phyloP scores from a whole-genome alignment of 192 early-diverging fungal species.

The Gonapodya prolifera region DNA sequence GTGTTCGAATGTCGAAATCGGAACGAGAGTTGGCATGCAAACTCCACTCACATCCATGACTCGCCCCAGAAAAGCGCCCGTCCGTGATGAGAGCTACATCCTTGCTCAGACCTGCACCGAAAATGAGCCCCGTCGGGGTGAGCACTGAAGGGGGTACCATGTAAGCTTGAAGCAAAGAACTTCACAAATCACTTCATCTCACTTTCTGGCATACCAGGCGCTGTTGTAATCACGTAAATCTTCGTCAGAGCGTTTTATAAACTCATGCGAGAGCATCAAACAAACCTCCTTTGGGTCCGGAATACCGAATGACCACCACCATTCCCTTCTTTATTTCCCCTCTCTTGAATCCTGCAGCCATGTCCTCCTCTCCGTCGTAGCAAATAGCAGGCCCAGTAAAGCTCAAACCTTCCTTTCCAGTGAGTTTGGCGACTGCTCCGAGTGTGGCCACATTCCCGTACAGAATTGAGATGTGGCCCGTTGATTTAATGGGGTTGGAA shows the following conservation, averaged over 20 bases:
- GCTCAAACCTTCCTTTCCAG: conserved; percentile 91
- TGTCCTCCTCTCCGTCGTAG: conserved; percentile 85
- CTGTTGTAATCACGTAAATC: too few relatives aligned
- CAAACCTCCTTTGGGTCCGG: conserved; percentile 96
- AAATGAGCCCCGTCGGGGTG: conserved; percentile 91
- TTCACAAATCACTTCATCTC: too few relatives aligned
- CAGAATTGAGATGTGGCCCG: conserved; percentile 91
- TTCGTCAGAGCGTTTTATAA: too few relatives aligned
- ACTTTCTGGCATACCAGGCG: background rate
- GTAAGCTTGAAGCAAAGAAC: too few relatives aligned
- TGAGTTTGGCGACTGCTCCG: conserved; percentile 98
- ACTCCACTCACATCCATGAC: conserved; percentile 49
- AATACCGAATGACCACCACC: conserved; percentile 89
- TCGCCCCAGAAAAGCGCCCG: conserved; percentile 96
- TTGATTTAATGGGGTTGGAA: conserved; percentile 77
- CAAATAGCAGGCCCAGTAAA: conserved; percentile 83
- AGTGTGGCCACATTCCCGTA: conserved; percentile 89
- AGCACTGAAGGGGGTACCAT: conserved; percentile 18
- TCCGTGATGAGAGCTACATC: conserved; percentile 96
- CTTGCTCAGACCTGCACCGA: conserved; percentile 96
- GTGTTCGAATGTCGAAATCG: too few relatives aligned
- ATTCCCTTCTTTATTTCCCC: conserved; percentile 84
- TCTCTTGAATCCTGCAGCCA: conserved; percentile 76
- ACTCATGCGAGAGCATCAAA: conserved; percentile 35
- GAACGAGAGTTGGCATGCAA: conserved; percentile 7